Conservation (phyloP, 225 moss, liverwort and hornwort genomes). For the Physcomitrium patens region DNA sequence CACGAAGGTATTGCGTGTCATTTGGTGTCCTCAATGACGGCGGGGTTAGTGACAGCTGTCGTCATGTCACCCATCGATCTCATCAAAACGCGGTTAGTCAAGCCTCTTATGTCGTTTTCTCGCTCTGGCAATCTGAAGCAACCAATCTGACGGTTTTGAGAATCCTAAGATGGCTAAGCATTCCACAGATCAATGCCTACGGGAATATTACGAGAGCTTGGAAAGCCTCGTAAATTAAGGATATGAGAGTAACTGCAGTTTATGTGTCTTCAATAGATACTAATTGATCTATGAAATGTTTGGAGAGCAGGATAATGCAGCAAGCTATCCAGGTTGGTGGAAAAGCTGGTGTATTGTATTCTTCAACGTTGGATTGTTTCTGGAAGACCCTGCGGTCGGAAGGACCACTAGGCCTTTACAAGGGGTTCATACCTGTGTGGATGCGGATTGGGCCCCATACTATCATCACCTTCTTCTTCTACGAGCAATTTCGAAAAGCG, state of each 20-base stretch:
- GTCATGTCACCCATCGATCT: conserved; percentile 84
- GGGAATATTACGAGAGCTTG: too few species aligned
- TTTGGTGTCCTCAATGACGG: conserved; percentile 74
- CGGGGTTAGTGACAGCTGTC: conserved; percentile 76
- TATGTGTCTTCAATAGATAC: neutral
- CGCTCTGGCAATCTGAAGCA: neutral
- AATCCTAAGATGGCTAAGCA: neutral
- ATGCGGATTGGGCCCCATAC: conserved; percentile 90
- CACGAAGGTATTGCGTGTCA: conserved; percentile 68
- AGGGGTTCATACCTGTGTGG: conserved; percentile 87
- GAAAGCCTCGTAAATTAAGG: too few species aligned
- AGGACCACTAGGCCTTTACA: conserved; percentile 70
- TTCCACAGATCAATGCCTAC: too few species aligned
- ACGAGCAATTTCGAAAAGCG: conserved; percentile 71
- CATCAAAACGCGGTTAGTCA: conserved; percentile 68
- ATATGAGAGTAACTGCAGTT: neutral
- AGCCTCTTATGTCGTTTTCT: neutral
- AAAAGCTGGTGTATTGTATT: conserved; percentile 68
- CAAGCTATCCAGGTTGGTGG: conserved; percentile 71
- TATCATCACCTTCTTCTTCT: conserved; percentile 82
- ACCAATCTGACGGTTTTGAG: conserved; percentile 6
- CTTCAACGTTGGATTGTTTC: conserved; percentile 78
- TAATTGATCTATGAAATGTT: conserved; percentile 5
- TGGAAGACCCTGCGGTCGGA: conserved; percentile 73
- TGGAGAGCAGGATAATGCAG: conserved; percentile 75